These are phyloP conservation scores for Penicillium steckii DNA, from an alignment of 495 filamentous ascomycete genomes.

Conservation along the genomic window DNA sequence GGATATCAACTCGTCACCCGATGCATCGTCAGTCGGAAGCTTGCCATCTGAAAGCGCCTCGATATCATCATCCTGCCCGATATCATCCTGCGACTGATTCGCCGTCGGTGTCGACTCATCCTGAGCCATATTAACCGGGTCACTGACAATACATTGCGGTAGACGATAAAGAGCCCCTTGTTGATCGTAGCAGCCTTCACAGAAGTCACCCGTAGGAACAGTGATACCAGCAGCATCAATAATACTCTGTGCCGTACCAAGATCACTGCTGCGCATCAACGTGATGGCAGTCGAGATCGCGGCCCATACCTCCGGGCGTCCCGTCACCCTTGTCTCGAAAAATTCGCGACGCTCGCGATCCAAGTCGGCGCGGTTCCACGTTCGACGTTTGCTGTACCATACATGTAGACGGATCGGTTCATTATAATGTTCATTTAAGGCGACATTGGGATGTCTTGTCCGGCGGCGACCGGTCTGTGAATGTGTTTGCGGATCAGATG, in stretches of 20 bases:
- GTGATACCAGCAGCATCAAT: constrained; percentile 77
- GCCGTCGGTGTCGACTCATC: constrained; percentile 16
- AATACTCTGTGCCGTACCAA: constrained; percentile 72
- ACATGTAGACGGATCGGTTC: constrained; percentile 48
- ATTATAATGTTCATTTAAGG: constrained; percentile 50
- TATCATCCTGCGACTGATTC: constrained; percentile 10
- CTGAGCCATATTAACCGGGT: constrained; percentile 67
- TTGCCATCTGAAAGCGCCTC: constrained; percentile 49
- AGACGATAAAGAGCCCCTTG: constrained; percentile 73
- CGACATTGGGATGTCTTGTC: constrained; percentile 15
- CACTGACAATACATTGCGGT: constrained; percentile 71
- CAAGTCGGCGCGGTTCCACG: constrained; percentile 52
- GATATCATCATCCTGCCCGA: constrained; percentile 36
- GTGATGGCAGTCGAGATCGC: constrained; percentile 65
- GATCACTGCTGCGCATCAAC: constrained; percentile 57
- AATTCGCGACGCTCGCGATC: constrained; percentile 61
- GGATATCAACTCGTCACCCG: constrained; percentile 43
- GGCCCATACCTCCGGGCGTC: constrained; percentile 74
- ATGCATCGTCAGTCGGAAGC: constrained; percentile 42
- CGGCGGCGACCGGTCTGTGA: constrained; percentile 11
- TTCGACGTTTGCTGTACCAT: constrained; percentile 49
- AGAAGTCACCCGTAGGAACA: constrained; percentile 69
- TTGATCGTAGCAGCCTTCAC: constrained; percentile 75
- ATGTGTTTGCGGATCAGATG: constrained; percentile 7
- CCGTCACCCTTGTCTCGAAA: constrained; percentile 81